Evolutionary conservation across 257 asterid genomes (phyloP).

Genomic region (Leonotis leonurus): DNA sequence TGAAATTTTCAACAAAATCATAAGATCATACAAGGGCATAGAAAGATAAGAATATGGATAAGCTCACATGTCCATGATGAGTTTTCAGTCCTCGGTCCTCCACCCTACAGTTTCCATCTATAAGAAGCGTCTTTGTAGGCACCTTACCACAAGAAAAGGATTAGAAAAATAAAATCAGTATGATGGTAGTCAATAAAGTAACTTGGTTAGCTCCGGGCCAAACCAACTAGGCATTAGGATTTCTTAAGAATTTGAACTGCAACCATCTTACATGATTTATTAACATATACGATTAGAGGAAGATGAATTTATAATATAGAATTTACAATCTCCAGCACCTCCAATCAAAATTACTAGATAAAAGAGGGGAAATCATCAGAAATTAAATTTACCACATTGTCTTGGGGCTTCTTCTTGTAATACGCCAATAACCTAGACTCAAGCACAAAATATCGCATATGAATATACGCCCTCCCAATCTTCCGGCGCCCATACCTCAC

Average conservation of each 20-base stretch:
- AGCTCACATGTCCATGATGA: conserved; percentile 96
- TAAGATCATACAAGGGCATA: conserved; percentile 5
- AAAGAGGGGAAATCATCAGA: background rate
- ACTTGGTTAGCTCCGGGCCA: conserved; percentile 1
- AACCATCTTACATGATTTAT: background rate
- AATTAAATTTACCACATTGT: conserved; percentile 55
- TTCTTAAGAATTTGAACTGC: conserved; percentile 14
- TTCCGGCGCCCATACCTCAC: conserved; percentile 97
- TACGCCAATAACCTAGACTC: conserved; percentile 85
- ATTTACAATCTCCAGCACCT: conserved; percentile 1
- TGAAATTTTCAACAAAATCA: conserved; percentile 4
- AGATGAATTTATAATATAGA: background rate
- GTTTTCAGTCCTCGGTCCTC: conserved; percentile 98
- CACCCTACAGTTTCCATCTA: conserved; percentile 96
- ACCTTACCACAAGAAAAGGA: conserved; percentile 39
- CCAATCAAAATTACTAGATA: background rate
- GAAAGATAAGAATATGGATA: conserved; percentile 1
- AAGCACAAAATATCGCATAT: conserved; percentile 92
- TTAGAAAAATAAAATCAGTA: background rate
- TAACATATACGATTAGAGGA: background rate
- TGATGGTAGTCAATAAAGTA: background rate
- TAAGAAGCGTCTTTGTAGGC: conserved; percentile 83
- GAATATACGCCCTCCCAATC: conserved; percentile 91
- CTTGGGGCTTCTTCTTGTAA: conserved; percentile 97
- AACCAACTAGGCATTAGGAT: conserved; percentile 15